Evolutionary conservation across 2,329 filamentous ascomycete genomes (phyloP).

Genomic region (Colletotrichum sansevieriae): DNA sequence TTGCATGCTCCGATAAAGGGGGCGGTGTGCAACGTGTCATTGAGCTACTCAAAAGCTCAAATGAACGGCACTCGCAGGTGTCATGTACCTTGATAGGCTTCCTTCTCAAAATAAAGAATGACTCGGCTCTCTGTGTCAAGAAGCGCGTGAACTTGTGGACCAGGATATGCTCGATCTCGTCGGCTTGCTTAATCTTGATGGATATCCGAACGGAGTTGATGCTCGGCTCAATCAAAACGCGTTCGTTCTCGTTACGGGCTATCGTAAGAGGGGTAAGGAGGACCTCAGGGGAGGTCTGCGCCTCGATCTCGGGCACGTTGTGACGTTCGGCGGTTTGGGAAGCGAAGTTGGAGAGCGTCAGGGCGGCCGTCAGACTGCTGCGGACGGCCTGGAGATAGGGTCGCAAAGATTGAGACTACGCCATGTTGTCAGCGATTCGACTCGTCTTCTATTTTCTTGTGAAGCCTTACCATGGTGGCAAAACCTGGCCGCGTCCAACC

Average conservation of each 20-base stretch:
- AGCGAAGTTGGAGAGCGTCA: constrained; percentile 96
- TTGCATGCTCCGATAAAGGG: background rate
- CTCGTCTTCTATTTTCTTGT: background rate
- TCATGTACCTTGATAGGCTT: constrained; percentile 88
- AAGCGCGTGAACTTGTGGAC: constrained; percentile 99
- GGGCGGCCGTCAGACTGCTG: constrained; percentile 91
- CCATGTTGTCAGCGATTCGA: constrained; percentile 43
- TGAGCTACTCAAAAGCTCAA: background rate
- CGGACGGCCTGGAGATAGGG: constrained; percentile 97
- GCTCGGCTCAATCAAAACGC: constrained; percentile 94
- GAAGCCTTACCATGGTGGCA: constrained; percentile 36
- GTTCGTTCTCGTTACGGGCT: constrained; percentile 96
- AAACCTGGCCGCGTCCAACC: constrained; percentile 39
- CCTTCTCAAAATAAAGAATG: constrained; percentile 94
- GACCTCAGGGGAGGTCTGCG: constrained; percentile 91
- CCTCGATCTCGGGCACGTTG: constrained; percentile 98
- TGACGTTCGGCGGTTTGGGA: constrained; percentile 96
- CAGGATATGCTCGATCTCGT: constrained; percentile 97
- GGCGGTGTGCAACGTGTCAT: constrained; percentile 19
- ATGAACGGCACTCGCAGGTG: background rate
- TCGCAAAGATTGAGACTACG: constrained; percentile 92
- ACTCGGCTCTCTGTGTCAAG: constrained; percentile 94
- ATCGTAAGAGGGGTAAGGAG: constrained; percentile 91
- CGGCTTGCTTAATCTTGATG: constrained; percentile 99
- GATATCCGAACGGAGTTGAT: constrained; percentile 97